Evolutionary conservation across 169 alveolate species (phyloP), one percentile per base, ranked within the genome.

Genomic region (Amoebophrya sp.): DNA sequence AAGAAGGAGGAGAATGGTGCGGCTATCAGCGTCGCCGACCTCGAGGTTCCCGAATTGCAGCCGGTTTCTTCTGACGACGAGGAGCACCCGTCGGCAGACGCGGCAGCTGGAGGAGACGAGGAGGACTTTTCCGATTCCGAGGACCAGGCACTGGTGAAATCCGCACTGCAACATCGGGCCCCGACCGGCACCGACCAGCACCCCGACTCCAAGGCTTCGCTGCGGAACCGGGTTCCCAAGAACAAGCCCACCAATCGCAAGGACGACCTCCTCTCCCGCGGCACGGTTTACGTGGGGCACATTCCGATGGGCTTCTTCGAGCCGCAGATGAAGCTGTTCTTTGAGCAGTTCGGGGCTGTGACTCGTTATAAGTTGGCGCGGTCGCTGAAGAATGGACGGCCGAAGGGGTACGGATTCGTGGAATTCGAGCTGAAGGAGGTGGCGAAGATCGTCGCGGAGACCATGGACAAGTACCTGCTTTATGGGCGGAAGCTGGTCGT

Each of bases 231-330:
- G 34, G 34, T 58, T 4, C 48, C 4, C 13, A 23, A 16, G 2
- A 58, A 4, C 34, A 1, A 4, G 34, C 7, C 26, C n/a, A n/a
- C n/a, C n/a, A n/a, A n/a, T n/a, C n/a, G n/a, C 5, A 58, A 58
- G 23, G 78, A 58, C 4, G 78, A 58, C 29, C 34, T 1, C 4
- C 7, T 13, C 39, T 1, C 38, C 88, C 38, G 92, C 34, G 98
- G 96, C 69, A 93, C 94, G 5, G 89, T 97, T 0, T 97, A 96
- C 92, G 94, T 96, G 34, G 98, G 98, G 20, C 99, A 96, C 70
- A 70, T 97, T n/a, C 99, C 99, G 16, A 92, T 91, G 70, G 98
- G 98, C 29, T 94, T 97, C 88, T 92, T 92, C 41, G 97, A 96
- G 90, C 93, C 94, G 43, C 96, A 95, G 43, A 90, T 96, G 39